Conservation (phyloP, 208 protist genomes). For the Acanthamoeba triangularis region DNA sequence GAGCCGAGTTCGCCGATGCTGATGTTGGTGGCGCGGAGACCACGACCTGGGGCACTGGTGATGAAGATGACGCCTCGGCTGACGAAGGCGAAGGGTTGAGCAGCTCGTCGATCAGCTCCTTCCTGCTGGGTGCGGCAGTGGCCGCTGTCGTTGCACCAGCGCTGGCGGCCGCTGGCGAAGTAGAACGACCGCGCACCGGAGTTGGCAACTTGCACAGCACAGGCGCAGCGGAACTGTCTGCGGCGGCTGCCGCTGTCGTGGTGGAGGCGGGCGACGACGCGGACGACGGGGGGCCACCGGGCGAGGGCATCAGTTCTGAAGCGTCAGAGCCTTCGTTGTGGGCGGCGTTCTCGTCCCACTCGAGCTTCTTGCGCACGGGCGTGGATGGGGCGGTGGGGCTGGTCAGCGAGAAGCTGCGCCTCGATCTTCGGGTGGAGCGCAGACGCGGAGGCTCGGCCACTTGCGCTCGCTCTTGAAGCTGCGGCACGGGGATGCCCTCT, state of each 20-base stretch:
- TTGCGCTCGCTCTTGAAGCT: neutral
- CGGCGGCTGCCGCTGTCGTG: neutral
- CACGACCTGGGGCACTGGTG: neutral
- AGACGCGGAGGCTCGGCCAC: constrained; percentile 34
- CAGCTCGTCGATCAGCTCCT: constrained; percentile 17
- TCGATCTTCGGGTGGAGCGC: neutral
- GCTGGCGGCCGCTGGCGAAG: neutral
- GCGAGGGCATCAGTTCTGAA: neutral
- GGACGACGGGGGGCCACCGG: neutral
- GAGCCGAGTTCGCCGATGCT: neutral
- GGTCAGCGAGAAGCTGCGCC: constrained; percentile 33
- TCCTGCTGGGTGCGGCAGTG: neutral
- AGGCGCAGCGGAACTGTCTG: neutral
- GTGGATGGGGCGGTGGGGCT: constrained; percentile 9
- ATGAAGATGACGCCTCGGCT: neutral
- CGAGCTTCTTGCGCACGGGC: constrained; percentile 22
- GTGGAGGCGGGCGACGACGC: neutral
- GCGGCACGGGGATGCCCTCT: constrained; percentile 7
- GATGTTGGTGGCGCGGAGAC: neutral
- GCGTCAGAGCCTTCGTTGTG: neutral
- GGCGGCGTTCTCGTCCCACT: neutral
- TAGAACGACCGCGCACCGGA: neutral
- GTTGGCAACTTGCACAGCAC: neutral
- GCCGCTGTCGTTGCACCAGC: neutral
- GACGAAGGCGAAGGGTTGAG: neutral